Evolutionary conservation across 208 protist genomes (phyloP), one percentile per base, ranked within the genome.

Genomic region (Porcisia hertigi): DNA sequence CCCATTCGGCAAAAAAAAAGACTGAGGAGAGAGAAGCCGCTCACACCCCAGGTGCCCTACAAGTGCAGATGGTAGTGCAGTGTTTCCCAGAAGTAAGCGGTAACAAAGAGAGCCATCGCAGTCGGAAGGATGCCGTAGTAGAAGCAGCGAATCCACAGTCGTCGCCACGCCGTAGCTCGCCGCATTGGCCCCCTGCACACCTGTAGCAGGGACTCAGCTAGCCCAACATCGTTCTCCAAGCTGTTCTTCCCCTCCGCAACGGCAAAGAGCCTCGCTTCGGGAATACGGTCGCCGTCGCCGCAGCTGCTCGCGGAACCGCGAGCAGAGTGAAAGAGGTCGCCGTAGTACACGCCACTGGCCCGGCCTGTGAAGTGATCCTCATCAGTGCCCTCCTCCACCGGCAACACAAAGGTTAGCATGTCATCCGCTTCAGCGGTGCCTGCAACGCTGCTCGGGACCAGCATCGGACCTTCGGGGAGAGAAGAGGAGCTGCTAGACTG

Each of bases 291-390:
- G 9, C 36, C 34, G 36, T 67, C 66, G 30, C 34, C n/a, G 53
- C 30, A 49, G 53, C 55, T 39, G 34, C 49, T 54, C 34, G 23
- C 34, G 6, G 75, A 75, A 39, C 66, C 57, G n/a, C 69, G 60
- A 16, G 75, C 62, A 41, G 74, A 57, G 49, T 69, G 80, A 62
- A 86, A 71, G 53, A 86, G 36, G 49, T 77, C 71, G 18, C 88
- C 88, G 69, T 92, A 92, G 73, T 85, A 90, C 6, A 90, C 80
- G 45, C 88, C 88, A 69, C 88, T 92, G 16, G 81, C 83, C 1
- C 87, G 73, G 12, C 80, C 82, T 3, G 76, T 87, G 66, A 87
- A 89, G n/a, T 73, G 69, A 9, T 83, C 82, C n/a, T 53, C 82
- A 55, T 47, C 64, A 30, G 41, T 36, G 36, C 53, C 62, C 43